phyloP scores from a whole-genome alignment of 164 flowering plant genomes.

The Tetrastigma voinierianum region DNA sequence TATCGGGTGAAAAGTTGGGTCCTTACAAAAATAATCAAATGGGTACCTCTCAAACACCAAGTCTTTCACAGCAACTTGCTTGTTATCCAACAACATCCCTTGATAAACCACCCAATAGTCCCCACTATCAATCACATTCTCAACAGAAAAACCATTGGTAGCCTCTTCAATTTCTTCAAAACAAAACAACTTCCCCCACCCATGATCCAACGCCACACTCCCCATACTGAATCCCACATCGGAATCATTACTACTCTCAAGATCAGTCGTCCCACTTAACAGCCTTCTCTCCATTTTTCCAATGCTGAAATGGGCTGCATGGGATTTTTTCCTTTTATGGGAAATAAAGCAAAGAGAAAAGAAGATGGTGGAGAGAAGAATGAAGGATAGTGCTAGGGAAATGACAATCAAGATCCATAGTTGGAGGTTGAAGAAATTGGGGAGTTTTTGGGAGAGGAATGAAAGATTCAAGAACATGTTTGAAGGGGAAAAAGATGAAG shows the following conservation, averaged over 20 bases:
- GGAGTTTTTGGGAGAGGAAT: slow-evolving; percentile 12
- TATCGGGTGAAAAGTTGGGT: no score
- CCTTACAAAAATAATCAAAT: not conserved
- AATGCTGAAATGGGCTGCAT: not conserved
- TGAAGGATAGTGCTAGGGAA: not conserved
- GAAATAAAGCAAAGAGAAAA: slow-evolving; percentile 7
- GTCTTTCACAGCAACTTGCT: slow-evolving; percentile 31
- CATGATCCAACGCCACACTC: slow-evolving; percentile 5
- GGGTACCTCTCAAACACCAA: slow-evolving; percentile 22
- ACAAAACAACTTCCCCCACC: slow-evolving; percentile 16
- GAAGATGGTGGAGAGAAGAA: slow-evolving; percentile 11
- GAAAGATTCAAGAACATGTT: not conserved
- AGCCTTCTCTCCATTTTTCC: slow-evolving; percentile 18
- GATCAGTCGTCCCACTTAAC: slow-evolving; percentile 2
- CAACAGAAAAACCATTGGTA: slow-evolving; percentile 26
- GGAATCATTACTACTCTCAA: not conserved
- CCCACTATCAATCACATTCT: slow-evolving; percentile 35
- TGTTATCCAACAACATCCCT: slow-evolving; percentile 25
- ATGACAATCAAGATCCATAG: slow-evolving; percentile 28
- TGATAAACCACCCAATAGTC: slow-evolving; percentile 31
- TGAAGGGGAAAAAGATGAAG: not conserved
- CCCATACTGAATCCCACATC: slow-evolving; percentile 9
- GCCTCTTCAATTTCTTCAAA: slow-evolving; percentile 28
- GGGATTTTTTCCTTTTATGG: slow-evolving; percentile 12
- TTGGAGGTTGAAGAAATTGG: slow-evolving; percentile 22